Evolutionary conservation across 2,329 filamentous ascomycete species (phyloP).

Genomic region (Huntiella omanensis): DNA sequence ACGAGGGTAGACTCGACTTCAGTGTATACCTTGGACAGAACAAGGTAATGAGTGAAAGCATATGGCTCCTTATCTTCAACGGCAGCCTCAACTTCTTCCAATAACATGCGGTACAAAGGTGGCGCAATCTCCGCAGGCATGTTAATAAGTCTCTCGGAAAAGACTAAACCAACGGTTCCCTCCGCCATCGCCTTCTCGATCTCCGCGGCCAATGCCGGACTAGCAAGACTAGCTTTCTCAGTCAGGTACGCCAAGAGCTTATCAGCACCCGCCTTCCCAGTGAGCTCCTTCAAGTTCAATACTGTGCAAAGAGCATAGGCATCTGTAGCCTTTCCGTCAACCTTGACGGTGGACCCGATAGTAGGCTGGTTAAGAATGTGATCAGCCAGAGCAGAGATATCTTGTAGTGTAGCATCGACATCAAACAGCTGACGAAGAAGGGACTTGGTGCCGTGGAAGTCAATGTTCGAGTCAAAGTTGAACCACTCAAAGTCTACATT

Average conservation of each 20-base stretch:
- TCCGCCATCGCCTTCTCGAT: conserved; percentile 18
- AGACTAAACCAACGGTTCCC: conserved; percentile 58
- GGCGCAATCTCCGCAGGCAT: conserved; percentile 86
- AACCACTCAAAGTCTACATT: conserved; percentile 99
- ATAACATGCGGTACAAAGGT: conserved; percentile 85
- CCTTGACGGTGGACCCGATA: conserved; percentile 87
- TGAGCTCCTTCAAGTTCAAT: conserved; percentile 50
- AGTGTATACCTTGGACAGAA: conserved; percentile 80
- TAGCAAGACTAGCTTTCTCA: conserved; percentile 35
- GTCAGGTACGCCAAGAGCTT: conserved; percentile 54
- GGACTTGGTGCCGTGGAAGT: conserved; percentile 88
- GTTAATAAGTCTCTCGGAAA: conserved; percentile 92
- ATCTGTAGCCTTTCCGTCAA: conserved; percentile 85
- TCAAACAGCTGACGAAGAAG: conserved; percentile 85
- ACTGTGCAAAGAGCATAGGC: conserved; percentile 85
- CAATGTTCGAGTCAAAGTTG: conserved; percentile 72
- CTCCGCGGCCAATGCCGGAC: conserved; percentile 24
- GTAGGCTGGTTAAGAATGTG: conserved; percentile 71
- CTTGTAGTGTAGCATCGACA: conserved; percentile 65
- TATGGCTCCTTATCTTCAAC: conserved; percentile 84
- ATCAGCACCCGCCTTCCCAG: conserved; percentile 48
- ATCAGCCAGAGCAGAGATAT: conserved; percentile 72
- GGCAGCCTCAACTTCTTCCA: conserved; percentile 78
- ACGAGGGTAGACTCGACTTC: conserved; percentile 73
- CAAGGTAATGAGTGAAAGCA: conserved; percentile 78